Evolutionary conservation across 306 rosid species (phyloP).

Genomic region (Vigna unguiculata): DNA sequence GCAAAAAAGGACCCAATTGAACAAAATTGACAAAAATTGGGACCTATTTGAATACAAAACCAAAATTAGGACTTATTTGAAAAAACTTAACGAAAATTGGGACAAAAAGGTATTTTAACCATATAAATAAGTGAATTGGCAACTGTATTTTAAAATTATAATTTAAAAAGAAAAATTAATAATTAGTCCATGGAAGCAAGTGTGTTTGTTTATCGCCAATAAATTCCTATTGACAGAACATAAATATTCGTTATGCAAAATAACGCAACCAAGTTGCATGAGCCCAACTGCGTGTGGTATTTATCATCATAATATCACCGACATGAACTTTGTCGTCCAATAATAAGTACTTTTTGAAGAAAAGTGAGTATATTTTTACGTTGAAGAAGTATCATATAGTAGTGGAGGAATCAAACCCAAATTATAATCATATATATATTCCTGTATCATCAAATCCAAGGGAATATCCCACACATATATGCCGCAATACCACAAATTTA

Average conservation of each 20-base stretch:
- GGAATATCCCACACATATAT: conserved; percentile 2
- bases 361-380: conserved; percentile 35
- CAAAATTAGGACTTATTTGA: too few species aligned
- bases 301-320: conserved; percentile 43
- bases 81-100: too few species aligned
- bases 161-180: too few species aligned
- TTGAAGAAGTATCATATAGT: conserved; percentile 39
- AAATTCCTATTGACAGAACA: conserved; percentile 3
- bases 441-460: conserved; percentile 10
- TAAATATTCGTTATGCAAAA: conserved; percentile 33
- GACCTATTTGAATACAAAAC: too few species aligned
- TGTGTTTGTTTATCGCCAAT: neutral
- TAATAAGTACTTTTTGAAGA: conserved; percentile 33
- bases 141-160: too few species aligned
- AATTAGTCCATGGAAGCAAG: too few species aligned
- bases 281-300: conserved; percentile 43
- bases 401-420: conserved; percentile 58
- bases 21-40: too few species aligned
- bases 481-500: conserved; percentile 8
- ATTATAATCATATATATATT: conserved; percentile 14
- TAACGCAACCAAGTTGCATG: conserved; percentile 47
- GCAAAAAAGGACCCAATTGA: too few species aligned
- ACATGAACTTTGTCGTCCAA: conserved; percentile 38
- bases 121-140: too few species aligned
- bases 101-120: too few species aligned